A percentile compares a stretch with the other conserved stretches of the same genome.
phyloP scores from a whole-genome alignment of 2,329 filamentous ascomycete species.

The Ophiostoma ips region DNA sequence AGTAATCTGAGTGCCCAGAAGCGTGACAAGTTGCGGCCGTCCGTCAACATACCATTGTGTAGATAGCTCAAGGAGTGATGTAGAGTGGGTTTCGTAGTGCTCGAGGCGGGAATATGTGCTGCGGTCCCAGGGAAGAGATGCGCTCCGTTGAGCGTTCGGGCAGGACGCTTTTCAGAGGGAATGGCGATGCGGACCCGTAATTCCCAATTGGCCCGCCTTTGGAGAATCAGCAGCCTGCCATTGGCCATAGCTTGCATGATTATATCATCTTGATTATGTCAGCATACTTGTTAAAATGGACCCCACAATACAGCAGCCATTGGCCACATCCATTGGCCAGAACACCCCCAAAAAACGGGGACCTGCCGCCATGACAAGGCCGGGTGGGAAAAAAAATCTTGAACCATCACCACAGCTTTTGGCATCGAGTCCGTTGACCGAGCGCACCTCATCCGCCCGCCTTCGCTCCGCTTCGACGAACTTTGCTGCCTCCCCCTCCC shows the following conservation, averaged over 20 bases:
- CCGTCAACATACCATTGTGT: constrained; percentile 34
- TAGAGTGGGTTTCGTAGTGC: not conserved
- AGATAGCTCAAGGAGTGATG: constrained; percentile 10
- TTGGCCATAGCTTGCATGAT: not conserved
- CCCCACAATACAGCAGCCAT: not conserved
- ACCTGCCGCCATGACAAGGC: not conserved
- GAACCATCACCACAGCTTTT: not conserved
- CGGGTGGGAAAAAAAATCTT: constrained; percentile 2
- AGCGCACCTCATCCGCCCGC: not conserved
- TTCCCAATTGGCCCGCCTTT: constrained; percentile 2
- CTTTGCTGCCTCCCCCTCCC: not conserved
- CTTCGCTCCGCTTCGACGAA: not conserved
- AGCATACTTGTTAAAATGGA: too few relatives aligned
- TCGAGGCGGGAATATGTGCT: not conserved
- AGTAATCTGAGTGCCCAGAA: not conserved
- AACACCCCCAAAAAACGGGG: not conserved
- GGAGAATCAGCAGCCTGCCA: constrained; percentile 11
- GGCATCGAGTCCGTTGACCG: not conserved
- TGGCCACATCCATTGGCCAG: not conserved
- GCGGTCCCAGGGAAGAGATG: not conserved
- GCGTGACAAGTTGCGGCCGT: not conserved
- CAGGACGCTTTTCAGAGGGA: constrained; percentile 5
- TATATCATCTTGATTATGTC: constrained; percentile 8
- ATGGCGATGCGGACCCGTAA: not conserved
- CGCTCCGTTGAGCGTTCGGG: not conserved